Percentiles rank a stretch among this genome's conserved stretches.
phyloP scores from a whole-genome alignment of 1,284 basidiomycete species.

The Megacollybia platyphylla region DNA sequence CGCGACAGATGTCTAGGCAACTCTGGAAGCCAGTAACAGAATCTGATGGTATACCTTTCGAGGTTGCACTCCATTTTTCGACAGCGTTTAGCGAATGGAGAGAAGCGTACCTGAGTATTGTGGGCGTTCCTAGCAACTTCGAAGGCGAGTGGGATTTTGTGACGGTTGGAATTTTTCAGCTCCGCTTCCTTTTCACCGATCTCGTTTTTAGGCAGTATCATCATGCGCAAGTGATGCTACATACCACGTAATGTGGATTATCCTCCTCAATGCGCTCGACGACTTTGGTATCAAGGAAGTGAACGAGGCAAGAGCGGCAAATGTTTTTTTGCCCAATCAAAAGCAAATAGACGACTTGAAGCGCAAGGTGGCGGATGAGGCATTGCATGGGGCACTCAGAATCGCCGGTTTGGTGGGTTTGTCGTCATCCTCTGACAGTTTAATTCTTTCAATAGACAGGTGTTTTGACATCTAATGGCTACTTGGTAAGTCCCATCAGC shows the following conservation, averaged over 20 bases:
- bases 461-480: conserved; percentile 73
- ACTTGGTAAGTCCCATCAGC: conserved; percentile 42
- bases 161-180: conserved; percentile 38
- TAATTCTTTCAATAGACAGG: conserved; percentile 37
- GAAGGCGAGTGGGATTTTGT: conserved; percentile 85
- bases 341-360: conserved; percentile 51
- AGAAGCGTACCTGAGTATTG: conserved; percentile 58
- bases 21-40: conserved; percentile 71
- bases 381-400: conserved; percentile 71
- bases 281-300: conserved; percentile 74
- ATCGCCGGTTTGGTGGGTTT: conserved; percentile 69
- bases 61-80: conserved; percentile 46
- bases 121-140: conserved; percentile 79
- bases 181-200: neutral
- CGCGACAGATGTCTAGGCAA: conserved; percentile 64
- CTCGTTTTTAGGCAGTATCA: conserved; percentile 21
- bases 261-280: conserved; percentile 65
- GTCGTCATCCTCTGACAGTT: neutral
- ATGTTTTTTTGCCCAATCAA: conserved; percentile 22
- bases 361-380: conserved; percentile 66
- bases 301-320: conserved; percentile 31
- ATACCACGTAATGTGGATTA: conserved; percentile 85
- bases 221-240: conserved; percentile 77
- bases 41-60: conserved; percentile 63
- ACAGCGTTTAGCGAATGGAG: conserved; percentile 63